Conservation (phyloP, 805 yeast genomes). For the Torulaspora indica region DNA sequence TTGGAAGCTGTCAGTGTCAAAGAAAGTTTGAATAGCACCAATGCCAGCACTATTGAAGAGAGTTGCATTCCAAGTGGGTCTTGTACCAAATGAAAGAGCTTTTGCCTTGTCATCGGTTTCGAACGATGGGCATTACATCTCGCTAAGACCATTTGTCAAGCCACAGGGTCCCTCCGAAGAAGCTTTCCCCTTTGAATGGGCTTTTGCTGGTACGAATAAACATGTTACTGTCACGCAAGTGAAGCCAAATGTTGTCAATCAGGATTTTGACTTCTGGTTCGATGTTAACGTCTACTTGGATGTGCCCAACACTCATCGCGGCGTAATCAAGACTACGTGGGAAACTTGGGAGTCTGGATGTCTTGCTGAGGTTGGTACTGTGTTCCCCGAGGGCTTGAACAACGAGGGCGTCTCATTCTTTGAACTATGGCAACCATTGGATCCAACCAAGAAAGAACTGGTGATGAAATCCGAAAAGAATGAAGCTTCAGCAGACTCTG, state of each 20-base stretch:
- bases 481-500: slow-evolving; percentile 13
- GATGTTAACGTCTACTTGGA: slow-evolving; percentile 31
- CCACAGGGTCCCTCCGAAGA: slow-evolving; percentile 27
- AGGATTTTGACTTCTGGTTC: slow-evolving; percentile 30
- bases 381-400: slow-evolving; percentile 31
- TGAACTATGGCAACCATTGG: slow-evolving; percentile 38
- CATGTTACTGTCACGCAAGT: slow-evolving; percentile 36
- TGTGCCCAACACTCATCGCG: slow-evolving; percentile 30
- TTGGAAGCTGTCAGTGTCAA: too few species aligned
- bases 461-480: slow-evolving; percentile 14
- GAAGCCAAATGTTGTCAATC: slow-evolving; percentile 19
- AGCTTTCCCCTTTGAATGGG: slow-evolving; percentile 54
- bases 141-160: slow-evolving; percentile 38
- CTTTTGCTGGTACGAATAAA: slow-evolving; percentile 48
- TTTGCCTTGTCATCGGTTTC: slow-evolving; percentile 32
- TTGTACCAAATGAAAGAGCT: slow-evolving; percentile 31
- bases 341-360: slow-evolving; percentile 33
- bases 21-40: background rate
- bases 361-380: slow-evolving; percentile 33
- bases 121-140: slow-evolving; percentile 34
- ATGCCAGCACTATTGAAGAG: slow-evolving; percentile 36
- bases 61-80: slow-evolving; percentile 30
- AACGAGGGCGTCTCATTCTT: slow-evolving; percentile 29
- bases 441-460: slow-evolving; percentile 23
- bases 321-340: slow-evolving; percentile 32